phyloP scores from a whole-genome alignment of 345 rosid species.

The Eucalyptus polyanthemos region DNA sequence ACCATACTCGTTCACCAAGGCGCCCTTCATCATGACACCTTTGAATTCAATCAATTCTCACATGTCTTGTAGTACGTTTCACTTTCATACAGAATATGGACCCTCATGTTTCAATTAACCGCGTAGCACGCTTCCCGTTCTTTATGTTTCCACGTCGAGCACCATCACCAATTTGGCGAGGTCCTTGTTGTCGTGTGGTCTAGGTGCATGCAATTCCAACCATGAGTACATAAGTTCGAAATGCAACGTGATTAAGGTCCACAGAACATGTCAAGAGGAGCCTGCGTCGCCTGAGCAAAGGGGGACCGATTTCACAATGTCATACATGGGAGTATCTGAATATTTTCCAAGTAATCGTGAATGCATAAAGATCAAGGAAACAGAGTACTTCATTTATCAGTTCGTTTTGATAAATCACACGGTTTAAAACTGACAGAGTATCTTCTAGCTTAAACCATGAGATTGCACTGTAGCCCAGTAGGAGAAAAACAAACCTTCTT shows the following conservation, averaged over 20 bases:
- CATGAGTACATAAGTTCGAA: not conserved
- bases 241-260: not conserved
- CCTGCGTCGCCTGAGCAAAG: not conserved
- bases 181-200: not conserved
- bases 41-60: not conserved
- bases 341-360: not conserved
- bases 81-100: not conserved
- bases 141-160: not conserved
- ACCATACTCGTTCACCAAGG: not conserved
- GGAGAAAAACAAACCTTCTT: not conserved
- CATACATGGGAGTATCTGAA: not conserved
- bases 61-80: not conserved
- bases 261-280: not conserved
- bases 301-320: not conserved
- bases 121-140: not conserved
- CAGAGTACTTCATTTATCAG: not conserved
- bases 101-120: not conserved
- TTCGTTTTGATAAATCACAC: not conserved
- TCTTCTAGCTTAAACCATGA: not conserved
- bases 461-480: not conserved
- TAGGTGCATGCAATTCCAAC: not conserved
- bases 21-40: not conserved
- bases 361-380: not conserved
- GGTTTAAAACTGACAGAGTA: not conserved
- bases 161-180: not conserved